Evolutionary conservation across 331 rosid species (phyloP), one percentile per base, ranked within the genome.

Genomic region (Prunus yedoensis): DNA sequence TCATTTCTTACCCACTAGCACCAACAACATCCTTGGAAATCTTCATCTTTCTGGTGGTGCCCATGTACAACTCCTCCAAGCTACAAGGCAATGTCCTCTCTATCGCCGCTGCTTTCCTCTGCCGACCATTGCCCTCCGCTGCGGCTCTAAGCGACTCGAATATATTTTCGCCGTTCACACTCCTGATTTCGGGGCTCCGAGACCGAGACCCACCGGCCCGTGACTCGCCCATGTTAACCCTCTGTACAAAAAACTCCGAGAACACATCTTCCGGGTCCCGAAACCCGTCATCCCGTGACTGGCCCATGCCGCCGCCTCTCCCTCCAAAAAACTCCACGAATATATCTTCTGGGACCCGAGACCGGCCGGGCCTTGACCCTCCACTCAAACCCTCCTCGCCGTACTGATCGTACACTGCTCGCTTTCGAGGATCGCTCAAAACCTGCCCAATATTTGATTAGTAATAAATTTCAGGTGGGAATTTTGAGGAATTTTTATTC

Each of bases 331-430:
- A 32, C 68, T 0, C 20, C 25, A 27, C 15, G 43, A 28, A 61
- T 27, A 28, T 7, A 4, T 28, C 66, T 2, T 60, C 66, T 35
- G 18, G 66, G 30, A 3, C 16, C 41, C 85, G 85, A 4, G 83
- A 61, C 58, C 87, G 86, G 74, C 84, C 85, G 0, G 89, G 80
- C 60, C 88, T 87, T 17, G 80, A 52, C 54, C 88, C 93, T 32
- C 94, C 93, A 78, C 83, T 89, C 87, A 93, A 74, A 8, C 94
- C 98, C 81, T 92, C 96, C 83, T 94, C 97, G 5, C 97, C 97
- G 82, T 79, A 91, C 83, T 88, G 97, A 85, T 91, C 97, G 79
- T 91, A 91, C 67, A 90, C 91, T 12, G 87, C 94, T 76, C 91
- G 82, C 83, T 91, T 91, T 73, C 87, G 96, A 9, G 93, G 89